A percentile compares a stretch with the other conserved stretches of the same genome.
phyloP scores from a whole-genome alignment of 192 early-diverging fungal species.

The Coemansia sp. region DNA sequence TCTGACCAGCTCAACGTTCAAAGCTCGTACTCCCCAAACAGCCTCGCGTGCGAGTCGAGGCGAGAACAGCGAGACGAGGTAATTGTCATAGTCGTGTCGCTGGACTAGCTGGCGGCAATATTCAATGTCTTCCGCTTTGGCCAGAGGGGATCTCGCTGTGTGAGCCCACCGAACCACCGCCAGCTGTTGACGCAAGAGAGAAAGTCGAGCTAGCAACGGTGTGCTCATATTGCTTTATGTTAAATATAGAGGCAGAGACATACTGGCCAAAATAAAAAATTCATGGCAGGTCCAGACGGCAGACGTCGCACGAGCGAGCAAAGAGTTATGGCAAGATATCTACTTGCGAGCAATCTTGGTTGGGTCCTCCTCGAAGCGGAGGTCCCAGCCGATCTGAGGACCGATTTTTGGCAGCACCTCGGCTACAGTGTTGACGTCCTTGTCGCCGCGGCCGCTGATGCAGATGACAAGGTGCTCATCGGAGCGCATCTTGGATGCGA shows the following conservation, averaged over 20 bases:
- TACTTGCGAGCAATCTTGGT: conserved; percentile 18
- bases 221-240: neutral
- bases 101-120: conserved; percentile 49
- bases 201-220: neutral
- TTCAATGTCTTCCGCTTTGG: conserved; percentile 27
- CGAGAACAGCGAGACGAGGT: conserved; percentile 73
- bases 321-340: no score
- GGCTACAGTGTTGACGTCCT: conserved; percentile 91
- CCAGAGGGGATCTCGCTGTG: neutral
- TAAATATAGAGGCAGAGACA: neutral
- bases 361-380: conserved; percentile 57
- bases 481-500: conserved; percentile 69
- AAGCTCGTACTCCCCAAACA: conserved; percentile 76
- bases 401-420: conserved; percentile 88
- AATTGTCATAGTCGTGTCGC: conserved; percentile 74
- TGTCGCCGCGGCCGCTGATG: conserved; percentile 93
- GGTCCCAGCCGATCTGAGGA: conserved; percentile 85
- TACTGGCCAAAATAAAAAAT: neutral
- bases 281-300: neutral
- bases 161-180: neutral
- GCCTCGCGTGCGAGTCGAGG: conserved; percentile 63
- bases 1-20: conserved; percentile 85
- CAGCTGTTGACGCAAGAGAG: neutral
- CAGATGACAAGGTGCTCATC: conserved; percentile 87
- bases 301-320: no score